phyloP scores from a whole-genome alignment of 2,329 filamentous ascomycete species.

The Neonectria neomacrospora region DNA sequence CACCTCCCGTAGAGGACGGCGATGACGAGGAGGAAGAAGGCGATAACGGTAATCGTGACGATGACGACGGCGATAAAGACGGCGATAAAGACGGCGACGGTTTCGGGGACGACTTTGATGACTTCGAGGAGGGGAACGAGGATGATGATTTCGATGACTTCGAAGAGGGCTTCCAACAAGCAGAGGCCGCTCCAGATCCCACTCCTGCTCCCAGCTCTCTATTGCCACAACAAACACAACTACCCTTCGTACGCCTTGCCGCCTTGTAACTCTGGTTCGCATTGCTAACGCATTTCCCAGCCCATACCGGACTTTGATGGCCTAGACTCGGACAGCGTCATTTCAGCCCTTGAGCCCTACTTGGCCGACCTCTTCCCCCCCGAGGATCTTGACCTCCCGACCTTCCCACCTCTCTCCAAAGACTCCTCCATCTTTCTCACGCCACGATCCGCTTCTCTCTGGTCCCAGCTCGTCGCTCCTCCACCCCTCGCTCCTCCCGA shows the following conservation, averaged over 20 bases:
- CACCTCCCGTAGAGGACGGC: constrained; percentile 30
- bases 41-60: not conserved
- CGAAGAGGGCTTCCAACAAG: constrained; percentile 75
- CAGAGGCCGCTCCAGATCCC: constrained; percentile 50
- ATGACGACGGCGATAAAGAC: constrained; percentile 45
- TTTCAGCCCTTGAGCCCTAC: constrained; percentile 71
- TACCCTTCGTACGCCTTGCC: constrained; percentile 58
- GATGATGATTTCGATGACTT: constrained; percentile 75
- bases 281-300: constrained; percentile 53
- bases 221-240: constrained; percentile 50
- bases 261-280: not conserved
- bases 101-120: constrained; percentile 71
- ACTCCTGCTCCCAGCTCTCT: constrained; percentile 45
- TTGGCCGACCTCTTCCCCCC: constrained; percentile 73
- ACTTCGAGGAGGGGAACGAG: constrained; percentile 69
- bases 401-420: constrained; percentile 62
- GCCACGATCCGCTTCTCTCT: constrained; percentile 87
- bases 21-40: constrained; percentile 41
- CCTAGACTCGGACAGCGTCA: constrained; percentile 69
- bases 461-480: constrained; percentile 95
- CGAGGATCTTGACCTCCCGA: constrained; percentile 62
- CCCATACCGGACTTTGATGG: constrained; percentile 75
- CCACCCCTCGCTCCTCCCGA: constrained; percentile 95
- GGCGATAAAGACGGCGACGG: constrained; percentile 55
- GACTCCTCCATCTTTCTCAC: constrained; percentile 80